phyloP scores from a whole-genome alignment of 768 basidiomycete genomes.

The Hericium erinaceus region DNA sequence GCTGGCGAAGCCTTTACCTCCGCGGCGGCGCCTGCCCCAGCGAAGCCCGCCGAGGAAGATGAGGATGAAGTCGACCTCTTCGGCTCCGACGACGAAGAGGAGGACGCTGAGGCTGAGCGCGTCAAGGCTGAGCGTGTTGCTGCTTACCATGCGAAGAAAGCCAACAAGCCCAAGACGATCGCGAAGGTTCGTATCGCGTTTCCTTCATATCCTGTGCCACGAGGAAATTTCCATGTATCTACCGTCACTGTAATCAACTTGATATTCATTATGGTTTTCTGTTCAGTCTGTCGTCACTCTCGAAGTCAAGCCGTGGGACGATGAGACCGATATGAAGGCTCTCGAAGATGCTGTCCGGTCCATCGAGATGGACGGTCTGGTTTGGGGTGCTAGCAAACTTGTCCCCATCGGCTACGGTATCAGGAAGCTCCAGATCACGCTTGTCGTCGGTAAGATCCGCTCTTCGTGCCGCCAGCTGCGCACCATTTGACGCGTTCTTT shows the following conservation, averaged over 20 bases:
- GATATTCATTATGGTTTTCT: conserved; percentile 10
- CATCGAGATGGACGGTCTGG: conserved; percentile 80
- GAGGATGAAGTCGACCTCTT: conserved; percentile 62
- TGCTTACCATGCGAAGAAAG: conserved; percentile 90
- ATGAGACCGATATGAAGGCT: conserved; percentile 92
- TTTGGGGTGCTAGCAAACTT: conserved; percentile 93
- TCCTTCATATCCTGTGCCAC: background rate
- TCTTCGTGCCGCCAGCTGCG: conserved; percentile 24
- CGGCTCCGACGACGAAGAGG: conserved; percentile 48
- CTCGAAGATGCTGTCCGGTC: conserved; percentile 80
- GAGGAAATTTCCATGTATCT: background rate
- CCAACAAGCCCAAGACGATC: conserved; percentile 73
- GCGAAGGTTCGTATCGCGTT: conserved; percentile 58
- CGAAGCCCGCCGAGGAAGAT: conserved; percentile 26
- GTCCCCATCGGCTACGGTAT: conserved; percentile 92
- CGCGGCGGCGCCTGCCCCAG: conserved; percentile 29
- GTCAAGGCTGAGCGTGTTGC: conserved; percentile 85
- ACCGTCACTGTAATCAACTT: background rate
- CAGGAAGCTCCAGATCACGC: conserved; percentile 75
- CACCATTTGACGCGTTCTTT: conserved; percentile 2
- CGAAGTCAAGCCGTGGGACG: conserved; percentile 99
- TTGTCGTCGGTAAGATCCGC: conserved; percentile 35
- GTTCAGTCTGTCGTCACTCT: conserved; percentile 90
- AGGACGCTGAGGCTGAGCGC: conserved; percentile 42
- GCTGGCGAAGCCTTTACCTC: conserved; percentile 69